A percentile compares a stretch with the other conserved stretches of the same genome.
Conservation (phyloP, 2,329 filamentous ascomycete genomes). For the Colletotrichum camelliae region DNA sequence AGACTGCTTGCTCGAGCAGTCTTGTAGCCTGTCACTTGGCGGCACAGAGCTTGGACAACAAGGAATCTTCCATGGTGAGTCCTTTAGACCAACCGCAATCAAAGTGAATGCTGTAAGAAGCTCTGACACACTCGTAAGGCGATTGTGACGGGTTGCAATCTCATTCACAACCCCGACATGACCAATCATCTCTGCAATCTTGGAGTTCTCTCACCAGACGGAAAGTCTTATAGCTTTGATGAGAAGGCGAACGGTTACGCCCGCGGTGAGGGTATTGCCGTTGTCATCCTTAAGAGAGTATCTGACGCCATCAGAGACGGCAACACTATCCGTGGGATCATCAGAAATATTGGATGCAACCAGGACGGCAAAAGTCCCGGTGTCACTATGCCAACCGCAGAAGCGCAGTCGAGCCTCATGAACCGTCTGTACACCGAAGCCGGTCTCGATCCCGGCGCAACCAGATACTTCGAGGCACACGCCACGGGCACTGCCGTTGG, state of each 20-base stretch:
- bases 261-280: conserved; percentile 51
- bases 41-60: conserved; percentile 32
- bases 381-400: conserved; percentile 45
- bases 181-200: conserved; percentile 27
- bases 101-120: not conserved
- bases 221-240: conserved; percentile 40
- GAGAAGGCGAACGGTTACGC: conserved; percentile 50
- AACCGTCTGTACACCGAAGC: conserved; percentile 26
- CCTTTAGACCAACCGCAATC: accelerated
- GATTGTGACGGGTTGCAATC: conserved; percentile 26
- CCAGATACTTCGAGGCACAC: conserved; percentile 26
- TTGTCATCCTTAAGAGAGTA: conserved; percentile 49
- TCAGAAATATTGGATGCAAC: conserved; percentile 39
- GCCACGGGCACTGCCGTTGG: conserved; percentile 48
- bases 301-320: conserved; percentile 46
- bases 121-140: not conserved
- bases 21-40: conserved; percentile 39
- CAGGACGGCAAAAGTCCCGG: conserved; percentile 48
- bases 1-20: conserved; percentile 44
- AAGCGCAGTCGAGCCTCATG: not conserved
- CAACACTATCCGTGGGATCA: conserved; percentile 33
- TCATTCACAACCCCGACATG: conserved; percentile 28
- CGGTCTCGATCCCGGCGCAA: conserved; percentile 24
- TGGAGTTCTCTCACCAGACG: conserved; percentile 30
- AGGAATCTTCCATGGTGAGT: conserved; percentile 28